These are phyloP conservation scores for Aspergillus fumigatus DNA, from an alignment of 2,329 filamentous ascomycete species.

Conservation along the genomic window DNA sequence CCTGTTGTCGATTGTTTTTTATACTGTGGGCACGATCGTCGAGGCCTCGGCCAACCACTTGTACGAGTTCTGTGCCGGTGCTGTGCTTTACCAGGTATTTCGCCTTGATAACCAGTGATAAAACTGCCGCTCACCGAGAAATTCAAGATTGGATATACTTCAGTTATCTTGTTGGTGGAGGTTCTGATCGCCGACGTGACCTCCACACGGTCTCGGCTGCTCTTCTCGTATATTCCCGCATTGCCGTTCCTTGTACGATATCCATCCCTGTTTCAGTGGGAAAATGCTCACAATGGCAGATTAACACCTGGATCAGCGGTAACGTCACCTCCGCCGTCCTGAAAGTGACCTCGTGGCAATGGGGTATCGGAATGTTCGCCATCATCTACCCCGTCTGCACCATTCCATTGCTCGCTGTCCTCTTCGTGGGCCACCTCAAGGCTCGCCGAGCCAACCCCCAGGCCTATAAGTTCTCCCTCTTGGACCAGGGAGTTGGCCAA, in stretches of 20 bases:
- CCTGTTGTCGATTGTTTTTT: conserved; percentile 52
- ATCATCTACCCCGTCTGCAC: conserved; percentile 57
- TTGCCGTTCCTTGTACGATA: conserved; percentile 50
- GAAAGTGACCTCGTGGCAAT: conserved; percentile 51
- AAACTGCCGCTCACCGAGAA: conserved; percentile 14
- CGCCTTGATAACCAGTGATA: not conserved
- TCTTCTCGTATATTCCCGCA: conserved; percentile 63
- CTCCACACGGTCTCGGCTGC: conserved; percentile 57
- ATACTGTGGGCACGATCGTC: conserved; percentile 53
- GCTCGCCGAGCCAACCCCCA: conserved; percentile 49
- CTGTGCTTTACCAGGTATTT: conserved; percentile 52
- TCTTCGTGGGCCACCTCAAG: conserved; percentile 49
- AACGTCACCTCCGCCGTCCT: conserved; percentile 52
- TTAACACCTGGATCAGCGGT: conserved; percentile 62
- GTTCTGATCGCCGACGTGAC: conserved; percentile 62
- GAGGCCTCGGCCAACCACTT: conserved; percentile 51
- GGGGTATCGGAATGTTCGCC: conserved; percentile 62
- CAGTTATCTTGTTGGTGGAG: conserved; percentile 57
- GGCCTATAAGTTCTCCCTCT: conserved; percentile 42
- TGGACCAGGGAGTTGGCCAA: conserved; percentile 37
- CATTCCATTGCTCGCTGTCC: conserved; percentile 51
- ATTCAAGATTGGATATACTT: conserved; percentile 55
- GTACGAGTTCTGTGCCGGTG: conserved; percentile 52
- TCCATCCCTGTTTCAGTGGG: too few relatives aligned
- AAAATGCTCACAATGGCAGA: conserved; percentile 17